A percentile compares a stretch with the other conserved stretches of the same genome.
Conservation (phyloP, 352 stramenopile species). For the Saprolegnia parasitica region DNA sequence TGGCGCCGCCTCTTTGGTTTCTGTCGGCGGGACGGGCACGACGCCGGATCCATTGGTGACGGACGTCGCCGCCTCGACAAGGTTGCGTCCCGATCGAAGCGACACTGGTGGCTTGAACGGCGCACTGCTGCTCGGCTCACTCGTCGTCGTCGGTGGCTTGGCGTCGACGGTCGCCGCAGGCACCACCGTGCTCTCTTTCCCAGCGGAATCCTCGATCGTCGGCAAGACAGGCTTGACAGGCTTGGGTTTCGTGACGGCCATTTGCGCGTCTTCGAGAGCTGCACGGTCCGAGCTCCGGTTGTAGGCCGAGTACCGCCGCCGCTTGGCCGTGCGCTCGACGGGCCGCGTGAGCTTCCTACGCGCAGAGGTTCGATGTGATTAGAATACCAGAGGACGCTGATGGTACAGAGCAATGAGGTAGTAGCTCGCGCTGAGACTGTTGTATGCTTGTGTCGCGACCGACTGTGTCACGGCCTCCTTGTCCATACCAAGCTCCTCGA, state of each 20-base stretch:
- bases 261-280: slow-evolving; percentile 8
- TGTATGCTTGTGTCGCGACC: slow-evolving; percentile 16
- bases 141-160: neutral
- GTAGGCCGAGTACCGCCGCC: slow-evolving; percentile 29
- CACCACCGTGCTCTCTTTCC: neutral
- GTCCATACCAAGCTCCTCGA: slow-evolving; percentile 24
- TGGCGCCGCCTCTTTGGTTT: slow-evolving; percentile 15
- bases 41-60: neutral
- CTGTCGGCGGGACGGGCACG: slow-evolving; percentile 10
- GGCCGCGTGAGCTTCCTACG: slow-evolving; percentile 26
- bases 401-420: slow-evolving; percentile 25
- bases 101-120: neutral
- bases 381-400: too few relatives aligned
- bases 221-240: neutral
- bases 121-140: neutral
- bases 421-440: slow-evolving; percentile 17
- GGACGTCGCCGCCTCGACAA: neutral
- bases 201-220: neutral
- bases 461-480: slow-evolving; percentile 13
- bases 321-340: neutral
- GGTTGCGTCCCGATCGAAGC: slow-evolving; percentile 1
- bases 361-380: too few relatives aligned
- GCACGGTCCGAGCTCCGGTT: slow-evolving; percentile 10
- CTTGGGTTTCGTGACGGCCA: neutral
- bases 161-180: neutral